Evolutionary conservation across 495 filamentous ascomycete genomes (phyloP), one percentile per base, ranked within the genome.

Genomic region (Beverwykella pulmonaria): DNA sequence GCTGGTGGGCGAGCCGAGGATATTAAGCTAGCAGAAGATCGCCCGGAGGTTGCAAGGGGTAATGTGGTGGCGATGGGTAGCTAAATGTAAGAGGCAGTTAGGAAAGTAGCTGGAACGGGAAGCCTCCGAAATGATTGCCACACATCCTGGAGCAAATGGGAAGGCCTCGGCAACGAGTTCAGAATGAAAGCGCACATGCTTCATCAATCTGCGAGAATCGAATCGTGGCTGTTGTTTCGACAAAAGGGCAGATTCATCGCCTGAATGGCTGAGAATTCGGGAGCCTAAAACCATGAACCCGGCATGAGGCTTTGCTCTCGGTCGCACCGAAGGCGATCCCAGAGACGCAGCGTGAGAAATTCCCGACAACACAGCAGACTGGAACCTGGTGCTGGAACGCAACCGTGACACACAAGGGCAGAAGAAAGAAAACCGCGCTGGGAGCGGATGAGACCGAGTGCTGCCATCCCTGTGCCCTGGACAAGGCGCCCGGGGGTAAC

Each of bases 41-140:
- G 23, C 48, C 39, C 47, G 63, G 63, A 66, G 26, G 2, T 47
- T 44, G 19, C 29, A 59, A 59, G 29, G 62, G 53, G 44, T 22
- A 20, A 8, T 47, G 26, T 26, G 49, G 62, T 62, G 65, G 65
- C 57, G 41, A 68, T 54, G 48, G 27, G 39, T 19, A 49, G 25
- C 26, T 5, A 14, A 30, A 32, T 5, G 44, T 20, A 57, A 49
- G n/a, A 56, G 54, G 41, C 5, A 50, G n/a, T 12, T 1, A 7
- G 3, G 29, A 29, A 29, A 7, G 25, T 48, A 61, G 57, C 65
- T 59, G 6, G 19, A 32, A 20, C 2, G 27, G 65, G 65, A 68
- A 61, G 30, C 17, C 57, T 26, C 65, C 65, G 65, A 68, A 52
- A 68, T 68, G 65, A 68, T 68, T 47, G 65, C 41, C 65, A 61